Conservation (phyloP, 2,329 filamentous ascomycete genomes). For the Botrytis fragariae region DNA sequence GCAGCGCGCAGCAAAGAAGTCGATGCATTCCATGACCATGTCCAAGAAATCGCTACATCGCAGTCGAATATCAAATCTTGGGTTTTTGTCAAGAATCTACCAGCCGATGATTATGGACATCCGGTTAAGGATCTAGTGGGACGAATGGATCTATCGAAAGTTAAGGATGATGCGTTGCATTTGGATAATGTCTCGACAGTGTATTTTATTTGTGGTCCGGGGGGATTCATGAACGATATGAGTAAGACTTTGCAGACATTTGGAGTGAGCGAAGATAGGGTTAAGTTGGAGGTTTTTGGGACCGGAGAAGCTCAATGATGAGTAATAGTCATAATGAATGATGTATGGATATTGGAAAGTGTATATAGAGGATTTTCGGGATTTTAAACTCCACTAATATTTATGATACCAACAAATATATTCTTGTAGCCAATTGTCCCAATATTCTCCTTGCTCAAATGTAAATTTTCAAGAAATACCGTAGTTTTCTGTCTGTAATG, state of each 20-base stretch:
- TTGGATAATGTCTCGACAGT: neutral
- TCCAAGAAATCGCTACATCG: constrained; percentile 37
- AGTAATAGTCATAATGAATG: too few relatives aligned
- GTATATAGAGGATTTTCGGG: neutral
- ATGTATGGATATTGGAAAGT: too few relatives aligned
- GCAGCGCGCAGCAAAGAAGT: constrained; percentile 50
- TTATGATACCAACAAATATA: neutral
- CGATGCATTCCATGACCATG: constrained; percentile 55
- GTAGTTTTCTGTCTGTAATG: neutral
- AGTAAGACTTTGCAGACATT: neutral
- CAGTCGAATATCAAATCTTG: neutral
- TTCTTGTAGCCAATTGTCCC: neutral
- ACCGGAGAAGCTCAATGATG: neutral
- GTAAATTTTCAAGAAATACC: rapidly evolving
- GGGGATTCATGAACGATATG: constrained; percentile 11
- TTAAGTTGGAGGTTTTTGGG: constrained; percentile 14
- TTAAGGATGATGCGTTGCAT: constrained; percentile 1
- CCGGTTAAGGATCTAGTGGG: neutral
- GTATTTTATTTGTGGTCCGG: constrained; percentile 18
- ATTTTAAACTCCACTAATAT: neutral
- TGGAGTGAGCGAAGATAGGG: neutral
- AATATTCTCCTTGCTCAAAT: neutral
- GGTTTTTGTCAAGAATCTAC: constrained; percentile 9
- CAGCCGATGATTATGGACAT: neutral
- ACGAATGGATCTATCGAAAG: constrained; percentile 7